Base-by-base conservation (phyloP, 768 basidiomycete species). In the Punctularia strigosozonata region DNA sequence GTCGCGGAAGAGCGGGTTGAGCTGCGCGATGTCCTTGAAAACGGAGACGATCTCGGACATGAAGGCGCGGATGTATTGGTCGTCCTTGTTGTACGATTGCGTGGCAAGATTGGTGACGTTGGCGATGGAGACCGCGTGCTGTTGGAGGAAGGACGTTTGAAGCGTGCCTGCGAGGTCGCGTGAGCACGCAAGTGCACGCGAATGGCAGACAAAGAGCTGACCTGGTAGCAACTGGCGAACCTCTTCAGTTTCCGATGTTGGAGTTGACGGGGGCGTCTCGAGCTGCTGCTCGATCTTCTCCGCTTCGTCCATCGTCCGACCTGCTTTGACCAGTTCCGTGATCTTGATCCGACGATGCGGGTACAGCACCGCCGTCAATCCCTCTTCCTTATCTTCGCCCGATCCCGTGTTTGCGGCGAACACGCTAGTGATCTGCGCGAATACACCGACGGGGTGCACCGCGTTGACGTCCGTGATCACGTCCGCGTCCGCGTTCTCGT, bases 1-100 rank as follows among this genome's bases (percentile, higher is more conserved):
- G 64, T 97, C 94, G 31, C 92, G 84, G 80, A 98, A 97, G 47
- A 97, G 77, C 2, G 91, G 91, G 59, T 95, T 94, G 31, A 97
- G 73, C 56, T 92, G 88, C 0, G 92, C 92, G 43, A 98, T 95
- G 54, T 97, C 92, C 66, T 98, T 98, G 75, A 98, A 97, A 26
- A 92, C 89, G 32, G 85, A 82, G 47, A 98, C 84, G 43, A 98
- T 89, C 61, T 98, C 94, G 31, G 82, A 81, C 77, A 90, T 92
- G 61, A 95, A 86, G 4, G 94, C 94, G 20, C 90, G 84, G 49
- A 94, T 81, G 57, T 92, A 84, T 56, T 95, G 91, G 60, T 91
- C 81, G 56, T 91, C 87, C 56, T 92, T 88, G 64, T 81, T 77
- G 66, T 82, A 92, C 0, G 88, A 77, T 44, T 80, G 74, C 4